A percentile compares a stretch with the other conserved stretches of the same genome.
phyloP scores from a whole-genome alignment of 2,329 filamentous ascomycete species.

The Colletotrichum cuscutae region DNA sequence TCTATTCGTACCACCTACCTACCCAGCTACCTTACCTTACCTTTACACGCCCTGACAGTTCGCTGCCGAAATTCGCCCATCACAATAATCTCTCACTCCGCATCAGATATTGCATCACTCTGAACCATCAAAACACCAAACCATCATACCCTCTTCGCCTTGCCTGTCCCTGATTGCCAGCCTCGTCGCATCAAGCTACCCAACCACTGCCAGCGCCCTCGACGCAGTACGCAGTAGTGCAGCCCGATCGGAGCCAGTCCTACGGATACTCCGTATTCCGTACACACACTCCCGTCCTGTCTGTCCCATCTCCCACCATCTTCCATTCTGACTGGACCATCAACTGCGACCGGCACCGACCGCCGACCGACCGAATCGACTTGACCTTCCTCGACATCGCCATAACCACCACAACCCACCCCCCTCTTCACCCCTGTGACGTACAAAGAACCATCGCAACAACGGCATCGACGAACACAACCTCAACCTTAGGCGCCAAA shows the following conservation, averaged over 20 bases:
- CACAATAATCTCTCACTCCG: constrained; percentile 18
- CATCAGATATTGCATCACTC: constrained; percentile 20
- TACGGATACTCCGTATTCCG: neutral
- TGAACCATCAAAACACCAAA: neutral
- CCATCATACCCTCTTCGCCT: constrained; percentile 1
- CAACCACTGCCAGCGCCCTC: constrained; percentile 1
- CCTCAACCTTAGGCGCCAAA: neutral
- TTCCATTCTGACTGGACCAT: neutral
- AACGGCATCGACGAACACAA: neutral
- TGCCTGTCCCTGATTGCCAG: constrained; percentile 2
- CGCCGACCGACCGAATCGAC: constrained; percentile 11
- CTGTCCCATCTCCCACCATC: constrained; percentile 1
- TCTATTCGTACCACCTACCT: neutral
- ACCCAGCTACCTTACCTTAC: neutral
- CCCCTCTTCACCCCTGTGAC: neutral
- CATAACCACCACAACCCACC: neutral
- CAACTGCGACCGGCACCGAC: constrained; percentile 7
- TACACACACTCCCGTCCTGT: too few species aligned
- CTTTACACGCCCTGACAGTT: constrained; percentile 26
- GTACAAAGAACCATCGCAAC: neutral
- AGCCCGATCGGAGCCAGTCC: constrained; percentile 33
- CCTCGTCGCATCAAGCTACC: constrained; percentile 2
- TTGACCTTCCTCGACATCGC: constrained; percentile 11
- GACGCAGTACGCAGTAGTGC: constrained; percentile 7
- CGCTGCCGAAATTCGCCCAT: constrained; percentile 25